phyloP scores from a whole-genome alignment of 1,139 yeast genomes.

The Debaryomyces sp. region DNA sequence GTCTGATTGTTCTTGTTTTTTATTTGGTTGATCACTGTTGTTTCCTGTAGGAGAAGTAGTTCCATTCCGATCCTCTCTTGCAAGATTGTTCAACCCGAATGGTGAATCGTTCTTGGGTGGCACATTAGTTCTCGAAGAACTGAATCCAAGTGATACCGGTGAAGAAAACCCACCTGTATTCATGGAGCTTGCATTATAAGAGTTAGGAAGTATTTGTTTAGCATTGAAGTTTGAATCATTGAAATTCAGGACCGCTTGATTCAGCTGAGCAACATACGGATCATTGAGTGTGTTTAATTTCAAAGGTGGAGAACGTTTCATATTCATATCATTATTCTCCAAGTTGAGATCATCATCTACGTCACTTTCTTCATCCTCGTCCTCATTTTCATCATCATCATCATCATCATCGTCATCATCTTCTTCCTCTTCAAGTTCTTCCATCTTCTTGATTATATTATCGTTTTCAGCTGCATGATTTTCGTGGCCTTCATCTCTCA shows the following conservation, averaged over 20 bases:
- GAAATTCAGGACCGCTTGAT: background rate
- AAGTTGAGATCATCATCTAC: constrained; percentile 35
- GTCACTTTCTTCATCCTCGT: constrained; percentile 38
- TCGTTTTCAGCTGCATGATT: constrained; percentile 25
- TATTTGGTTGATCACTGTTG: constrained; percentile 13
- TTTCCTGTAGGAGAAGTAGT: constrained; percentile 25
- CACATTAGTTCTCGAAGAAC: constrained; percentile 13
- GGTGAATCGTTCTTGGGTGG: constrained; percentile 33
- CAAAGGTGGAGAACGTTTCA: constrained; percentile 28
- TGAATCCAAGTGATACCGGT: constrained; percentile 21
- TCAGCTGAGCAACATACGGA: constrained; percentile 10
- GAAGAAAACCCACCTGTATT: constrained; percentile 28
- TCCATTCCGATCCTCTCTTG: constrained; percentile 21
- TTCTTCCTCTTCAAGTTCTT: constrained; percentile 15
- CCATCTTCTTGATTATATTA: constrained; percentile 15
- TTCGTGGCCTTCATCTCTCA: constrained; percentile 4
- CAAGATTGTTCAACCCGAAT: constrained; percentile 15
- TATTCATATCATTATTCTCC: constrained; percentile 16
- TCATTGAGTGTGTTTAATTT: constrained; percentile 31
- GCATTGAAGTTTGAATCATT: background rate
- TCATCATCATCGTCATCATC: constrained; percentile 16
- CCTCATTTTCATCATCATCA: constrained; percentile 23
- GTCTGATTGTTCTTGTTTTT: constrained; percentile 11
- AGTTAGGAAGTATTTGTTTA: background rate
- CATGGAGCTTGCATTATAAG: constrained; percentile 7